Conservation (phyloP, 345 rosid species). For the Jatropha curcas region DNA sequence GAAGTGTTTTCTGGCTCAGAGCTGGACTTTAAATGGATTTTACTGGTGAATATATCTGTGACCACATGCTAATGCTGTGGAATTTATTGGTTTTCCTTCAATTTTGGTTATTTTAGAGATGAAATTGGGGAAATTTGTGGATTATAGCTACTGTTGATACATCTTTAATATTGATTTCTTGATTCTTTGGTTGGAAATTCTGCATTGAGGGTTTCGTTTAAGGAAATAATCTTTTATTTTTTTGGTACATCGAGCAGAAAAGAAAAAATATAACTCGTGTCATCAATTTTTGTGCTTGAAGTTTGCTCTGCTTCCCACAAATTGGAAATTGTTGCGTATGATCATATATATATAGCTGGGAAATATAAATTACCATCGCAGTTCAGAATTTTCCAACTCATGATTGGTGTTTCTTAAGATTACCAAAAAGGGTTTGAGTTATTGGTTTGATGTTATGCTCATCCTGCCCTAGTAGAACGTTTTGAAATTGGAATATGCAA, state of each 20-base stretch:
- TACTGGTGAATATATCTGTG: background rate
- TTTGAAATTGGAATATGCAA: too few relatives aligned
- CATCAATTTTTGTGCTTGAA: background rate
- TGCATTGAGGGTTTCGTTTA: too few relatives aligned
- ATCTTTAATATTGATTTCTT: background rate
- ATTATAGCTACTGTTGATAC: background rate
- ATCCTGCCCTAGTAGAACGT: background rate
- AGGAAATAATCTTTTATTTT: too few relatives aligned
- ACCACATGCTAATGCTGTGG: background rate
- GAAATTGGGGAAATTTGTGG: background rate
- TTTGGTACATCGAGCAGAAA: too few relatives aligned
- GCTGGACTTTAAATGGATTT: constrained; percentile 6
- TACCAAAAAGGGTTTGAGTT: background rate
- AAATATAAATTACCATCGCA: too few relatives aligned
- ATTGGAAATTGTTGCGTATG: background rate
- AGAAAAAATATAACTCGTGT: too few relatives aligned
- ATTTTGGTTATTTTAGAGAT: background rate
- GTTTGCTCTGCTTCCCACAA: background rate
- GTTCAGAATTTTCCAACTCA: too few relatives aligned
- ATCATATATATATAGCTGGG: too few relatives aligned
- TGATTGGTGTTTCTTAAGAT: too few relatives aligned
- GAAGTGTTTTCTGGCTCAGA: background rate
- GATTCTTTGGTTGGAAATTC: background rate
- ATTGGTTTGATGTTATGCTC: background rate
- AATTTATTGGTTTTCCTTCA: background rate